Conservation (phyloP, 2,329 filamentous ascomycete genomes). For the Alternaria brassicae region DNA sequence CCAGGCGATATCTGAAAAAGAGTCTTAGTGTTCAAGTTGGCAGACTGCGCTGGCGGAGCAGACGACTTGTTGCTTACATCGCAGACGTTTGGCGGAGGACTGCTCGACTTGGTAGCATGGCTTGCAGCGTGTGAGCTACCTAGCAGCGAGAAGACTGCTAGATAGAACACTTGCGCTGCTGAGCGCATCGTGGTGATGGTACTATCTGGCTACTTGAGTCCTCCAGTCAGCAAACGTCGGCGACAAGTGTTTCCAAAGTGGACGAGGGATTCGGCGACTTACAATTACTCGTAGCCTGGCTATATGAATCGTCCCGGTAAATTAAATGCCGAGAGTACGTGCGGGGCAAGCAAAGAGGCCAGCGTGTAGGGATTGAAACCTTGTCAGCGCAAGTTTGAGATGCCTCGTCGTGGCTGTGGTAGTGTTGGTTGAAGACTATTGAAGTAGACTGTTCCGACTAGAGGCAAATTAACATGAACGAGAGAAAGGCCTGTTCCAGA, state of each 20-base stretch:
- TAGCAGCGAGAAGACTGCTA: slow-evolving; percentile 67
- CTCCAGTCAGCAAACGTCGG: slow-evolving; percentile 47
- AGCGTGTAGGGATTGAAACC: slow-evolving; percentile 44
- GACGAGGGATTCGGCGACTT: slow-evolving; percentile 23
- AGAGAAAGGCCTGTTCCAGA: slow-evolving; percentile 25
- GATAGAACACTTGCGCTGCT: slow-evolving; percentile 64
- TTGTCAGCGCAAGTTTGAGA: slow-evolving; percentile 23
- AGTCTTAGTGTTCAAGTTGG: slow-evolving; percentile 46
- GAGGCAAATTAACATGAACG: slow-evolving; percentile 30
- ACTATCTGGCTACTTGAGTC: slow-evolving; percentile 25
- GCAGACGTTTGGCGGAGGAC: slow-evolving; percentile 58
- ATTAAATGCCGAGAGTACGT: slow-evolving; percentile 29
- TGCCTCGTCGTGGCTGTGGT: slow-evolving; percentile 32
- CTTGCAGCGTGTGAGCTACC: slow-evolving; percentile 55
- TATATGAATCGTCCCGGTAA: slow-evolving; percentile 34
- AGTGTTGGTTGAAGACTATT: slow-evolving; percentile 6
- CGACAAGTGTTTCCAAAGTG: slow-evolving; percentile 28
- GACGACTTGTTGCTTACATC: slow-evolving; percentile 58
- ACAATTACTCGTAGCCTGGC: slow-evolving; percentile 19
- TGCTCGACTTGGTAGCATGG: slow-evolving; percentile 46
- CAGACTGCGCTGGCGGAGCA: slow-evolving; percentile 23
- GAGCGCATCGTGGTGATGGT: slow-evolving; percentile 56
- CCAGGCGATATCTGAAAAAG: slow-evolving; percentile 78
- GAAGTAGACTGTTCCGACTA: slow-evolving; percentile 22
- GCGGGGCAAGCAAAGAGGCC: slow-evolving; percentile 47